Evolutionary conservation across 495 filamentous ascomycete genomes (phyloP).

Genomic region (Copromyces sp.): DNA sequence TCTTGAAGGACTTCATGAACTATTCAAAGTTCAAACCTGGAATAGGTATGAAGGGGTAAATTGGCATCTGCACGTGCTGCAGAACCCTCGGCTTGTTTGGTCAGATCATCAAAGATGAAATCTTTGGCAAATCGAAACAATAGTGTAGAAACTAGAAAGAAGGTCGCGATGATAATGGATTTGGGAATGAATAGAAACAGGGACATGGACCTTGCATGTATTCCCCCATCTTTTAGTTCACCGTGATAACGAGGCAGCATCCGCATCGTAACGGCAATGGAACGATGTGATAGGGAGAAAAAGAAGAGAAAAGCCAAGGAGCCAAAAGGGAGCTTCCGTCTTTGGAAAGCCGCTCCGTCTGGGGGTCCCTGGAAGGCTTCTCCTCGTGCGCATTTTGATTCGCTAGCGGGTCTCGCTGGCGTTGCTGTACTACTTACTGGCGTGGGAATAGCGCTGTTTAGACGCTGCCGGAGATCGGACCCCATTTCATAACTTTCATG

Average conservation of each 20-base stretch:
- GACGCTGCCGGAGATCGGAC: not conserved
- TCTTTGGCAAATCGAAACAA: not conserved
- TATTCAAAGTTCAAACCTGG: not conserved
- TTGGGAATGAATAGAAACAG: not conserved
- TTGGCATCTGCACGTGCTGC: not conserved
- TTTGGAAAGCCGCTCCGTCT: not conserved
- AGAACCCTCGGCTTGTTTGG: not conserved
- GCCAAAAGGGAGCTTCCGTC: not conserved
- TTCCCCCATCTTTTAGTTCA: not conserved
- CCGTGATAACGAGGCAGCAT: not conserved
- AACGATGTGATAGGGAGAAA: not conserved
- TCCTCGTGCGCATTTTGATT: not conserved
- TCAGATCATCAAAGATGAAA: not conserved
- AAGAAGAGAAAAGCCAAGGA: not conserved
- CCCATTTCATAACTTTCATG: not conserved
- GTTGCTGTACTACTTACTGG: not conserved
- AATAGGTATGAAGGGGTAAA: not conserved
- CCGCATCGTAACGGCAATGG: not conserved
- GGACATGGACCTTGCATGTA: not conserved
- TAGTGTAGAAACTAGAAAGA: not conserved
- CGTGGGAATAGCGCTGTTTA: not conserved
- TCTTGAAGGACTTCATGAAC: not conserved
- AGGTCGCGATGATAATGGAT: not conserved
- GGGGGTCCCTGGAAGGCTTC: not conserved
- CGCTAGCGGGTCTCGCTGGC: not conserved